Evolutionary conservation across 176 grass and related monocot genomes (phyloP).

Genomic region (Zoysia pacifica): DNA sequence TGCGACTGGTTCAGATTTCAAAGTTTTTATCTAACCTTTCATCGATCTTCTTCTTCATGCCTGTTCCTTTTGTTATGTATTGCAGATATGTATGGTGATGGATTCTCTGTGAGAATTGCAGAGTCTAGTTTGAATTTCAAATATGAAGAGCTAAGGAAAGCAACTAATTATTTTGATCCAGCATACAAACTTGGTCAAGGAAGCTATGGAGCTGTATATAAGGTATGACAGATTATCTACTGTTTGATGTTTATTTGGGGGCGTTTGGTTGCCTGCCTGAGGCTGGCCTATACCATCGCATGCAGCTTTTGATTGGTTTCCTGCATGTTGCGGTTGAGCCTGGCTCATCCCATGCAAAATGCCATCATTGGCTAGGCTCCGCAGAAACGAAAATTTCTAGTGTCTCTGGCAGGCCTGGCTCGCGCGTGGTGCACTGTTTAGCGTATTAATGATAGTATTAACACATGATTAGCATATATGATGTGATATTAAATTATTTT

Average conservation of each 20-base stretch:
- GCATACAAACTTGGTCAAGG: slow-evolving; percentile 92
- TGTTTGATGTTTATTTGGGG: not conserved
- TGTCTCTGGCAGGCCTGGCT: too few relatives aligned
- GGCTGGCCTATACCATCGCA: too few relatives aligned
- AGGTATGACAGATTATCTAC: slow-evolving; percentile 51
- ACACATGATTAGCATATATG: too few relatives aligned
- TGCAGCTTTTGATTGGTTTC: too few relatives aligned
- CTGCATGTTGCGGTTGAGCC: too few relatives aligned
- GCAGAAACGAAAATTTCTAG: too few relatives aligned
- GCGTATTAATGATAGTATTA: too few relatives aligned
- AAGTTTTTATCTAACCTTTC: not conserved
- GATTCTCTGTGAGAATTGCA: slow-evolving; percentile 51
- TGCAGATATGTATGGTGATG: slow-evolving; percentile 58
- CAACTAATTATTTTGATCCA: slow-evolving; percentile 66
- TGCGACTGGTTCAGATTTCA: slow-evolving; percentile 33
- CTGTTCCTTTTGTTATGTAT: slow-evolving; percentile 2
- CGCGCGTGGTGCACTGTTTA: too few relatives aligned
- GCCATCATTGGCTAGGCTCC: too few relatives aligned
- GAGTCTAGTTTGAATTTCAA: slow-evolving; percentile 78
- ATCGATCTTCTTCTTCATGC: not conserved
- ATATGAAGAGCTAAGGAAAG: slow-evolving; percentile 72
- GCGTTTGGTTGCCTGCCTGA: too few relatives aligned
- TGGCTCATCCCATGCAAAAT: too few relatives aligned
- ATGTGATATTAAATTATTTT: too few relatives aligned
- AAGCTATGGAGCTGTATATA: slow-evolving; percentile 77